Conservation (phyloP, 305 asterid species). For the Fraxinus baroniana region DNA sequence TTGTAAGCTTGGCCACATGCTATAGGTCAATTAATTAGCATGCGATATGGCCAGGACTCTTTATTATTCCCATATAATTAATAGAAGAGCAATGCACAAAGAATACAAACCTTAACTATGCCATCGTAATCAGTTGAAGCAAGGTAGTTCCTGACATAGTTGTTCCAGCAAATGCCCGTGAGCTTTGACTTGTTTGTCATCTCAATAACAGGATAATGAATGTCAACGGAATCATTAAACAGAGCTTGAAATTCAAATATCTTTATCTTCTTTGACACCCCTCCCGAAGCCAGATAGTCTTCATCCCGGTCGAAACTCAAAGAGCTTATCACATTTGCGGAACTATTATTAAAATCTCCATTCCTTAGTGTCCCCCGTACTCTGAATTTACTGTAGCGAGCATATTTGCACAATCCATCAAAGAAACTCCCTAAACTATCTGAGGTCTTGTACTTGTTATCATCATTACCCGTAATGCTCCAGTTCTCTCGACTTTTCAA, state of each 20-base stretch:
- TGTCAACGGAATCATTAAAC: constrained; percentile 68
- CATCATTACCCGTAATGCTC: constrained; percentile 38
- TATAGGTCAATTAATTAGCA: background rate
- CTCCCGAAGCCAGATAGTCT: constrained; percentile 87
- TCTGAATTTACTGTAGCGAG: constrained; percentile 72
- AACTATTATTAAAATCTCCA: constrained; percentile 68
- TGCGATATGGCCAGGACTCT: background rate
- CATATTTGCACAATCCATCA: constrained; percentile 84
- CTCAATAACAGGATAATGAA: constrained; percentile 87
- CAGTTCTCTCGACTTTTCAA: constrained; percentile 50
- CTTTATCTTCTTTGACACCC: constrained; percentile 91
- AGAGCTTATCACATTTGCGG: constrained; percentile 86
- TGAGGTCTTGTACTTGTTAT: constrained; percentile 24
- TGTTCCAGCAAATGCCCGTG: constrained; percentile 88
- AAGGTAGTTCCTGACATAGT: constrained; percentile 85
- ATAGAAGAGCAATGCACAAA: constrained; percentile 5
- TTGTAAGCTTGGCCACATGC: background rate
- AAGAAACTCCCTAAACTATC: constrained; percentile 79
- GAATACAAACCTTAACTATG: constrained; percentile 47
- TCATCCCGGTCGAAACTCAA: constrained; percentile 96
- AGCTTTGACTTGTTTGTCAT: constrained; percentile 79
- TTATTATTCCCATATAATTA: background rate
- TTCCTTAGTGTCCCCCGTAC: constrained; percentile 61
- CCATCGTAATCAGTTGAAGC: constrained; percentile 96
- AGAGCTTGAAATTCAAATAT: constrained; percentile 70